Base-by-base conservation (phyloP, 2,329 filamentous ascomycete genomes). In the Grosmannia penicillata region DNA sequence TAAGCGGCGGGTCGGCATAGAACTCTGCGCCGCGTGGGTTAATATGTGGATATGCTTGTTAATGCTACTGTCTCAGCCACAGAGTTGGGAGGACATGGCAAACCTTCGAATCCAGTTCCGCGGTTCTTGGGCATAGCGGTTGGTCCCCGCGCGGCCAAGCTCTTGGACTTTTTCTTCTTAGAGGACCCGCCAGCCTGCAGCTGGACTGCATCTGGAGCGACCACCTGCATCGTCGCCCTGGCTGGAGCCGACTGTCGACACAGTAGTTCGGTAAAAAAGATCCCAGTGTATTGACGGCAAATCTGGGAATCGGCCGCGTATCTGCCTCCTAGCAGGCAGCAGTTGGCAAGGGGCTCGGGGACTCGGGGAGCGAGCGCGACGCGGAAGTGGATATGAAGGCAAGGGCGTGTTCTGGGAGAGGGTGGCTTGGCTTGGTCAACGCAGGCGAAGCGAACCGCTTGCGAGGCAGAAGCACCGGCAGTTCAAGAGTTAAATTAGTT, bases 1-100 rank as follows among this genome's bases (percentile, higher is more conserved):
- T 87, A 43, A 93, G 60, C 0, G 86, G 86, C 1, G 78, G 68
- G 55, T 96, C 89, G 11, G 81, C 76, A 53, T 74, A 91, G 55
- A 75, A 84, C 44, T 86, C 78, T 71, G 40, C 18, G 19, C 15
- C n/a, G 14, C 3, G 27, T 29, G 27, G 6, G 32, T 8, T 21
- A 21, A 4, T 30, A 25, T 8, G 24, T 25, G n/a, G n/a, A n/a
- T n/a, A n/a, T 11, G 24, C 24, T 25, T 25, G 7, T 25, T 25
- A 14, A 26, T 19, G 28, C 26, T 4, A 37, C 11, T 19, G 18
- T 19, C 15, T 3, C 8, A 3, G 14, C 13, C 15, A 11, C 15
- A 14, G 11, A 15, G 4, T 10, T 22, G 4, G 14, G 10, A 29
- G 27, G 25, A 10, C 28, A 23, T 24, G 33, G 25, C 33, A 15